Percentiles rank a stretch among this genome's conserved stretches.
phyloP scores from a whole-genome alignment of 345 rosid species.

The Brassica incana region DNA sequence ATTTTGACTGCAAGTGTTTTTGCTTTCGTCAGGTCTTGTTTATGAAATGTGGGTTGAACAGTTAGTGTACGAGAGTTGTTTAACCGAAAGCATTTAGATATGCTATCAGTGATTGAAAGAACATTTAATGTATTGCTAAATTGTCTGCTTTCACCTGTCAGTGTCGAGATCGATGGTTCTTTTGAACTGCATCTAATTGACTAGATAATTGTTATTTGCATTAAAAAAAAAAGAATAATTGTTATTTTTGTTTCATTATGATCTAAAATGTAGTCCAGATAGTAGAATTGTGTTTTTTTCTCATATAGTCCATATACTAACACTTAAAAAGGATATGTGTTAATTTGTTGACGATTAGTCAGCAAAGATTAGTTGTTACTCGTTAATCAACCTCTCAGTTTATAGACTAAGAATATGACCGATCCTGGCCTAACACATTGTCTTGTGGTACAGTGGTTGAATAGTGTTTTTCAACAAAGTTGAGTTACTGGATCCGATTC shows the following conservation, averaged over 20 bases:
- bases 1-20: no score
- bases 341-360: slow-evolving; percentile 2
- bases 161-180: not conserved
- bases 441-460: not conserved
- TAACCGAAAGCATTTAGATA: no score
- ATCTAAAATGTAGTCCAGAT: not conserved
- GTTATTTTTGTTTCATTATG: not conserved
- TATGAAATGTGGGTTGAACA: no score
- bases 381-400: slow-evolving; percentile 1
- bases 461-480: not conserved
- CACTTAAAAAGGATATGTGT: not conserved
- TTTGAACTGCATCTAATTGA: not conserved
- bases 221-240: no score
- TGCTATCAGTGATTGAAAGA: no score
- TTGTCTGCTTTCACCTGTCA: no score
- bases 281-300: not conserved
- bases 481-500: not conserved
- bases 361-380: not conserved
- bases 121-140: no score
- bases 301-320: not conserved
- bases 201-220: not conserved
- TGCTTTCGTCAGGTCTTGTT: no score
- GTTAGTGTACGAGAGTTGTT: no score
- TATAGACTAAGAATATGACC: not conserved
- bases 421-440: not conserved